Evolutionary conservation across 176 grass and related monocot species (phyloP), one percentile per base, ranked within the genome.

Genomic region (Aegilops longissima): DNA sequence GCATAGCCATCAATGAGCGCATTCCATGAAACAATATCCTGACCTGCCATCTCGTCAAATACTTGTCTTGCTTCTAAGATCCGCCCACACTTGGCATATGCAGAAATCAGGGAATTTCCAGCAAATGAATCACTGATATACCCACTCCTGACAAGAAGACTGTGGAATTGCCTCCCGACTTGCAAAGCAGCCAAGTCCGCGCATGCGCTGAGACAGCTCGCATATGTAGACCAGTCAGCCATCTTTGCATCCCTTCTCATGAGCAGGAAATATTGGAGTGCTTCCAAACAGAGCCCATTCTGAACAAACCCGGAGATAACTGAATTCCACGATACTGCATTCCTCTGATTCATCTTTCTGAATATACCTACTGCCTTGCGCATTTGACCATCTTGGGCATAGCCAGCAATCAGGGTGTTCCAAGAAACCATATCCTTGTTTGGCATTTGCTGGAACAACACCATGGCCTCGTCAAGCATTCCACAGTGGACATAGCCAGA

Each of bases 11-110:
- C 92, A 31, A 91, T 89, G 71, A 94, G 38, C 0, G 89, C 87
- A 91, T 92, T 94, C 92, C 87, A 94, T 33, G 92, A 94, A 85
- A 94, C 67, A 65, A 83, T 84, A 78, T 92, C 90, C 31, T 79
- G 62, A 34, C 12, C 24, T 56, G 13, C 30, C 90, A 94, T 94
- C 80, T 90, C 82, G 3, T 92, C 90, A 71, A 92, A 94, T 40
- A 92, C 54, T 56, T 87, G 82, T 78, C 82, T 84, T 30, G 82
- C 85, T 83, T 81, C 77, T 27, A 62, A 83, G 17, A 92, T 87
- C 85, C 82, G 82, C 40, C 93, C 92, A 59, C 92, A 93, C 73
- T 90, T 88, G 11, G 88, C 86, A 76, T 93, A 90, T 27, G 84
- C 58, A 11, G 88, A 88, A 54, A 93, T 90, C 86, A 90, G 80